Conservation (phyloP, 2,329 filamentous ascomycete genomes). For the Blastomyces gilchristii region DNA sequence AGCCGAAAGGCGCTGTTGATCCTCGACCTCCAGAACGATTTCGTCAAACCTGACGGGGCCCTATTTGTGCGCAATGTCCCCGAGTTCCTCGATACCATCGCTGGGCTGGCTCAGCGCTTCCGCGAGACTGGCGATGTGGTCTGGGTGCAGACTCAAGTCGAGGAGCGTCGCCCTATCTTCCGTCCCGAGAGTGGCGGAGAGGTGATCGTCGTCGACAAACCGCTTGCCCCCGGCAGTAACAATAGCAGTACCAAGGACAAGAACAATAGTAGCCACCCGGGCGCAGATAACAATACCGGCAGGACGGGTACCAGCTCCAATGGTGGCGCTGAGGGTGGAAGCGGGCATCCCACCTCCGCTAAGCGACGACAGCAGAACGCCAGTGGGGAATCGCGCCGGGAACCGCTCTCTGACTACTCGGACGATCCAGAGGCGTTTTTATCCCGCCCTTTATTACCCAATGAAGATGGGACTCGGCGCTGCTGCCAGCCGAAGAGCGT, state of each 20-base stretch:
- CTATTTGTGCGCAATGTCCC: conserved; percentile 55
- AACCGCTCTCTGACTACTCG: conserved; percentile 10
- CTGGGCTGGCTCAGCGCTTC: conserved; percentile 59
- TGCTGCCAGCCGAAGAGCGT: conserved; percentile 34
- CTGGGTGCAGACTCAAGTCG: conserved; percentile 73
- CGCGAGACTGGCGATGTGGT: conserved; percentile 64
- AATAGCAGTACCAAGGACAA: conserved; percentile 5
- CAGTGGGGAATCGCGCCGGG: background rate
- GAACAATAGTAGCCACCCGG: background rate
- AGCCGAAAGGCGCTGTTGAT: conserved; percentile 64
- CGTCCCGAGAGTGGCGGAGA: conserved; percentile 41
- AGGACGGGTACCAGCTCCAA: background rate
- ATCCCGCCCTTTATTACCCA: conserved; percentile 16
- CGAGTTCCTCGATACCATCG: conserved; percentile 57
- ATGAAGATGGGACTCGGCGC: conserved; percentile 17
- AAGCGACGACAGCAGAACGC: background rate
- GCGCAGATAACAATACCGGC: background rate
- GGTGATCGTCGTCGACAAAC: conserved; percentile 31
- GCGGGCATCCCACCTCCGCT: conserved; percentile 5
- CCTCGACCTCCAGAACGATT: conserved; percentile 86
- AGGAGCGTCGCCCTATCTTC: conserved; percentile 48
- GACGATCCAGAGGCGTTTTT: conserved; percentile 37
- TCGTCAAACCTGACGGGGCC: conserved; percentile 57
- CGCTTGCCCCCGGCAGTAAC: conserved; percentile 16
- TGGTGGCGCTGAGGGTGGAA: background rate